phyloP scores from a whole-genome alignment of 345 rosid species.

The Moricandia moricandioides region DNA sequence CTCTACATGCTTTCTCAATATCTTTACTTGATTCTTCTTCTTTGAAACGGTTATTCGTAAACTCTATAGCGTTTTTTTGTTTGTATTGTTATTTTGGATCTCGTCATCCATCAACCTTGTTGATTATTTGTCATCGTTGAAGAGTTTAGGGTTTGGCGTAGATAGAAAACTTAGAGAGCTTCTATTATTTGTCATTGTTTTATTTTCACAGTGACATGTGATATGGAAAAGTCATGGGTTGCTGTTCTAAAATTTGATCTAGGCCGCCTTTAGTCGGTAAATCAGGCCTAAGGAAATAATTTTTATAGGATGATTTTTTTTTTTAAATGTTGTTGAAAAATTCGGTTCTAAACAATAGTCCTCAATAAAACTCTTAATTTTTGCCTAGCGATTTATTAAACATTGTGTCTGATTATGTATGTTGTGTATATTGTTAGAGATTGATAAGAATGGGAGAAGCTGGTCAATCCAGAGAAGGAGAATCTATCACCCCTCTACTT shows the following conservation, averaged over 20 bases:
- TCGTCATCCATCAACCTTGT: background rate
- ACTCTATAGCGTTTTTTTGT: background rate
- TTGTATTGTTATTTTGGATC: constrained; percentile 13
- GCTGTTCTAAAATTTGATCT: background rate
- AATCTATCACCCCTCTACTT: constrained; percentile 35
- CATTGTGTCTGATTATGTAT: background rate
- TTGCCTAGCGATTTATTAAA: background rate
- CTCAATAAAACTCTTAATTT: background rate
- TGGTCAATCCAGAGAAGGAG: constrained; percentile 38
- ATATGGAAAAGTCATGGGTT: background rate
- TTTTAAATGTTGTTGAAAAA: too few species aligned
- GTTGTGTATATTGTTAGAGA: constrained; percentile 29
- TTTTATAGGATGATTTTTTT: too few species aligned
- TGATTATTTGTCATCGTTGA: background rate
- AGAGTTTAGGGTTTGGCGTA: constrained; percentile 1
- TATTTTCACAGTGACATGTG: background rate
- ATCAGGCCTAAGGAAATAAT: too few species aligned
- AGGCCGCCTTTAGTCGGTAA: too few species aligned
- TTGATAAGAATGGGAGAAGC: constrained; percentile 45
- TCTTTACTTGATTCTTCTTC: background rate
- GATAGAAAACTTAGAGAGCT: background rate
- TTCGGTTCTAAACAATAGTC: background rate
- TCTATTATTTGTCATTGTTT: background rate
- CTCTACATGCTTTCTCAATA: background rate
- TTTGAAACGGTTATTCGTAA: constrained; percentile 15